A percentile compares a stretch with the other conserved stretches of the same genome.
Conservation (phyloP, 1,139 yeast species). For the Chernovozyma sophiae-reginae region DNA sequence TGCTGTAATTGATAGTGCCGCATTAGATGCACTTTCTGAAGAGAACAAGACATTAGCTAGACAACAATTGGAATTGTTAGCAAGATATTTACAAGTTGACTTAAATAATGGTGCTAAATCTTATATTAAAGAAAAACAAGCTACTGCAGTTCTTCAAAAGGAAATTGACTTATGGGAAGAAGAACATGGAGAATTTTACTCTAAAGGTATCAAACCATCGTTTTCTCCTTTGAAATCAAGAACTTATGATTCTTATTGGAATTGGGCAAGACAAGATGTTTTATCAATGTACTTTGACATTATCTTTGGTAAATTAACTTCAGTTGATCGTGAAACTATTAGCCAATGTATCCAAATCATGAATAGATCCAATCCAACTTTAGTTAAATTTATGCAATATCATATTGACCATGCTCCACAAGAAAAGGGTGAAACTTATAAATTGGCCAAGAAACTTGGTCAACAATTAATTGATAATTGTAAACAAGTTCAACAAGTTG, state of each 20-base stretch:
- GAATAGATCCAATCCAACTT: constrained; percentile 94
- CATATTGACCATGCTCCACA: constrained; percentile 92
- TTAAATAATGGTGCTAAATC: constrained; percentile 87
- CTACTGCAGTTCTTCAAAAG: constrained; percentile 74
- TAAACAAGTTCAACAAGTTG: constrained; percentile 73
- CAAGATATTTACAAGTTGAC: constrained; percentile 90
- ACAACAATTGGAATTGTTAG: constrained; percentile 93
- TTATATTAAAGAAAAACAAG: constrained; percentile 82
- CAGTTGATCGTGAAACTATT: constrained; percentile 93
- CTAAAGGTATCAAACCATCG: constrained; percentile 85
- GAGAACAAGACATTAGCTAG: constrained; percentile 87
- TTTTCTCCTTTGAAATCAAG: constrained; percentile 93
- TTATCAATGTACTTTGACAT: constrained; percentile 91
- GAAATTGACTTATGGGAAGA: constrained; percentile 91
- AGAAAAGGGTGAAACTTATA: constrained; percentile 82
- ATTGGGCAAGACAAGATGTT: constrained; percentile 99
- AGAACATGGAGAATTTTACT: constrained; percentile 94
- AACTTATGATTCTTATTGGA: constrained; percentile 97
- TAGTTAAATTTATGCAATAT: constrained; percentile 95
- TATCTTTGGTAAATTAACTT: constrained; percentile 85
- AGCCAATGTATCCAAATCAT: constrained; percentile 94
- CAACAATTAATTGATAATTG: constrained; percentile 93
- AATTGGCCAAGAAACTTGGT: constrained; percentile 85
- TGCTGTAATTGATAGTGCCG: constrained; percentile 92
- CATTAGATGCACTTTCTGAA: constrained; percentile 88